These are phyloP conservation scores for Verticillium longisporum DNA, from an alignment of 2,329 filamentous ascomycete species.

Conservation along the genomic window DNA sequence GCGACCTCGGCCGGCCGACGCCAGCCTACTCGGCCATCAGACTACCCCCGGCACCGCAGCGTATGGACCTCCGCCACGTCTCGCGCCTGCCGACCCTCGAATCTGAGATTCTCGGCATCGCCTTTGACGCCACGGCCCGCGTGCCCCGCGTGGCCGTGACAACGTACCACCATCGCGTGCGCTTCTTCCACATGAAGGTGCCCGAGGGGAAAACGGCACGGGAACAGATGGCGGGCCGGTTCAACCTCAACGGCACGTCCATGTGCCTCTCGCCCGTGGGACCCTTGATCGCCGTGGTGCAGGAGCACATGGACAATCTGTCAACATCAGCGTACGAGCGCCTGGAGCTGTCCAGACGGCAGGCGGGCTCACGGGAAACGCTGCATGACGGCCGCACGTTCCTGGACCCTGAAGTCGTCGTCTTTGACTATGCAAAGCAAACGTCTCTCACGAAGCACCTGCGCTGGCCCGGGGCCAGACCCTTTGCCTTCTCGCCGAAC, in stretches of 20 bases:
- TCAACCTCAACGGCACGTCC: slow-evolving; percentile 4
- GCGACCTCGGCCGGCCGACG: neutral
- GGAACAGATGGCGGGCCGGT: neutral
- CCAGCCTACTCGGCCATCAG: neutral
- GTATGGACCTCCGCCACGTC: slow-evolving; percentile 4
- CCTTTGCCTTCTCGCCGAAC: slow-evolving; percentile 6
- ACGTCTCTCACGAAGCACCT: neutral
- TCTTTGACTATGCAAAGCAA: slow-evolving; percentile 1
- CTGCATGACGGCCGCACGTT: slow-evolving; percentile 8
- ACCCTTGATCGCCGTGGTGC: slow-evolving; percentile 2
- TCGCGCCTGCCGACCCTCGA: slow-evolving; percentile 6
- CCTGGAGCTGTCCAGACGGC: neutral
- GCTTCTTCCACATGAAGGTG: slow-evolving; percentile 4
- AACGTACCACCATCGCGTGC: slow-evolving; percentile 5
- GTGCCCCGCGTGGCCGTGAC: slow-evolving; percentile 5
- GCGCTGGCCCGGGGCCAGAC: neutral
- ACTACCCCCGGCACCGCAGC: neutral
- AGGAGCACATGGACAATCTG: slow-evolving; percentile 1
- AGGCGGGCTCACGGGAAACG: neutral
- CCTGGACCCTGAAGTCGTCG: slow-evolving; percentile 1
- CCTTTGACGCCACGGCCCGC: slow-evolving; percentile 1
- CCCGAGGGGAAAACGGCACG: neutral
- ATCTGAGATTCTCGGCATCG: slow-evolving; percentile 6
- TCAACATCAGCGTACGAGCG: neutral
- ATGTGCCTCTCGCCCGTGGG: slow-evolving; percentile 4